Evolutionary conservation across 345 rosid species (phyloP).

Genomic region (Salix brachista): DNA sequence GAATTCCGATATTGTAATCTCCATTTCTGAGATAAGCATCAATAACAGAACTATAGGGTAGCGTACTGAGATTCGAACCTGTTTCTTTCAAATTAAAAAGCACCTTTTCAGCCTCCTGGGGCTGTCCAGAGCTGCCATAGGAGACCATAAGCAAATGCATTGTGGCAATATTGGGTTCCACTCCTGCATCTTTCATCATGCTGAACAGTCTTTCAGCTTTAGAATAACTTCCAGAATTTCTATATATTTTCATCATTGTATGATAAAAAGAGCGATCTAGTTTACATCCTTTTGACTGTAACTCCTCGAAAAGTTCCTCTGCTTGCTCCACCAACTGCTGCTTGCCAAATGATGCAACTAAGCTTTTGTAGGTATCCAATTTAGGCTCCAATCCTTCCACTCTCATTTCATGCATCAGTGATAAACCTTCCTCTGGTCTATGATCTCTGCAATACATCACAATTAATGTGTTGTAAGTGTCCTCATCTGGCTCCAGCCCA

Average conservation of each 20-base stretch:
- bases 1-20: slow-evolving; percentile 64
- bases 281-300: slow-evolving; percentile 59
- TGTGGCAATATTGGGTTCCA: slow-evolving; percentile 75
- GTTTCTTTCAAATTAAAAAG: slow-evolving; percentile 64
- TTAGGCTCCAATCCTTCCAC: slow-evolving; percentile 61
- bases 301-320: slow-evolving; percentile 69
- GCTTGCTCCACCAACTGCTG: slow-evolving; percentile 63
- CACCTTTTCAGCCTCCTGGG: slow-evolving; percentile 82
- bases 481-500: slow-evolving; percentile 77
- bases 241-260: slow-evolving; percentile 82
- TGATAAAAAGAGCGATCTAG: slow-evolving; percentile 89
- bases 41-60: slow-evolving; percentile 82
- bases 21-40: slow-evolving; percentile 77
- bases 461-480: slow-evolving; percentile 75
- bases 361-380: slow-evolving; percentile 84
- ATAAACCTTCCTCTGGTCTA: slow-evolving; percentile 79
- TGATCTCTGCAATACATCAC: slow-evolving; percentile 85
- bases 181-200: slow-evolving; percentile 77
- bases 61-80: slow-evolving; percentile 55
- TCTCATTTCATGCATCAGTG: slow-evolving; percentile 78
- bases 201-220: slow-evolving; percentile 67
- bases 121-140: slow-evolving; percentile 82
- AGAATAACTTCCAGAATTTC: slow-evolving; percentile 62
- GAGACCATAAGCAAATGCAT: slow-evolving; percentile 96
- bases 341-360: slow-evolving; percentile 87